Conservation (phyloP, 176 grass and related monocot genomes). For the Lolium rigidum region DNA sequence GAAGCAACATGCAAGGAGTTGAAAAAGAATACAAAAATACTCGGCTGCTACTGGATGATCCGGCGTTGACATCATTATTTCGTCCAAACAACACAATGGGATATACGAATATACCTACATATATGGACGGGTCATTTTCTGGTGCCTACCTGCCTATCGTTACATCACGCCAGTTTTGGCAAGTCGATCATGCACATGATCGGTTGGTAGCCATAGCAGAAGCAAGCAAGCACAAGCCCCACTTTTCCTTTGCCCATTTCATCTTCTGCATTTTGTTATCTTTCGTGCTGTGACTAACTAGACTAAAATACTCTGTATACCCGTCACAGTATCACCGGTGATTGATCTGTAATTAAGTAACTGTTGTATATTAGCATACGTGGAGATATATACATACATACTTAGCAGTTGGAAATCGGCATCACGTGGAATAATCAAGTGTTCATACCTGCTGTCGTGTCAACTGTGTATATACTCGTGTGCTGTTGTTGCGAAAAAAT, state of each 20-base stretch:
- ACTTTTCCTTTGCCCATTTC: too few species aligned
- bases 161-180: slow-evolving; percentile 43
- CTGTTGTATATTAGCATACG: not conserved
- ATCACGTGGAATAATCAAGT: slow-evolving; percentile 15
- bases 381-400: not conserved
- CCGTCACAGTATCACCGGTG: too few species aligned
- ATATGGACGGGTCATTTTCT: not conserved
- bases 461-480: not conserved
- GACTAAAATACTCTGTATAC: not conserved
- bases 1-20: not conserved
- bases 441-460: slow-evolving; percentile 5
- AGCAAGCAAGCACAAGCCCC: too few species aligned
- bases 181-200: slow-evolving; percentile 1
- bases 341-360: not conserved
- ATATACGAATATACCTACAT: not conserved
- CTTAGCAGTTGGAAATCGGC: slow-evolving; percentile 22
- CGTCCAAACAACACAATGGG: not conserved
- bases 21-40: not conserved
- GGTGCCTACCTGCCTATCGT: not conserved
- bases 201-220: not conserved
- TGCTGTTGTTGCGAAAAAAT: not conserved
- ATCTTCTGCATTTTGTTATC: not conserved
- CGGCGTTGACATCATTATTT: not conserved
- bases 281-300: not conserved
- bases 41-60: not conserved